A percentile compares a stretch with the other conserved stretches of the same genome.
Evolutionary conservation across 352 stramenopile genomes (phyloP).

Genomic region (Thalassiosira mediterranea): DNA sequence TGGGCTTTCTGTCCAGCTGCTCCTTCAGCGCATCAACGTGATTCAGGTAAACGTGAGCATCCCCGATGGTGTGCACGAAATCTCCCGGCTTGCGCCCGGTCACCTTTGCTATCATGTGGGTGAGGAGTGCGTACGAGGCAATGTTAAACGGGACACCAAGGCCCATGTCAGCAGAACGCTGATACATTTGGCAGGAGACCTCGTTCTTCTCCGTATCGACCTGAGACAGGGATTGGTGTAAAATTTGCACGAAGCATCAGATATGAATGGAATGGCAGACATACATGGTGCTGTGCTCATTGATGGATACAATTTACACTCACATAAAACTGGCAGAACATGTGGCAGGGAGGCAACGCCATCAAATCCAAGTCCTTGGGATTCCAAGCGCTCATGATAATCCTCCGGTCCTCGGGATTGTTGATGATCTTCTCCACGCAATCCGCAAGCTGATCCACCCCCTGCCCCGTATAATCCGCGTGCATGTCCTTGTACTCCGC

Average conservation of each 20-base stretch:
- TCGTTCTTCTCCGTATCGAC: conserved; percentile 86
- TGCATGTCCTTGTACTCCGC: conserved; percentile 98
- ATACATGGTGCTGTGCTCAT: conserved; percentile 1
- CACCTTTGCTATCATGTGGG: conserved; percentile 95
- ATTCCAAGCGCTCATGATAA: conserved; percentile 99
- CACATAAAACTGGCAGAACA: conserved; percentile 98
- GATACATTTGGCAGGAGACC: conserved; percentile 97
- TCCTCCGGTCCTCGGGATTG: conserved; percentile 96
- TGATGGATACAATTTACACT: conserved; percentile 17
- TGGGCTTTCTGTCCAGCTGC: conserved; percentile 92
- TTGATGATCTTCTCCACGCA: conserved; percentile 97
- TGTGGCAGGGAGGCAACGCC: conserved; percentile 99
- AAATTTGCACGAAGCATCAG: no score
- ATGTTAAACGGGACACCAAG: conserved; percentile 99
- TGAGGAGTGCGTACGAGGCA: conserved; percentile 97
- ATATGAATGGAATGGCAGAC: not conserved
- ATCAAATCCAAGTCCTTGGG: conserved; percentile 95
- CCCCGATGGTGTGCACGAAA: conserved; percentile 98
- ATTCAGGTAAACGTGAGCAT: conserved; percentile 99
- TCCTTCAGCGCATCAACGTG: conserved; percentile 96
- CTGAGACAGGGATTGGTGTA: no score
- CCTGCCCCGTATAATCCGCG: conserved; percentile 96
- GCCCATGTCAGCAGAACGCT: conserved; percentile 99
- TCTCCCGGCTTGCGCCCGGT: conserved; percentile 92
- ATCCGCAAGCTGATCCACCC: conserved; percentile 97